Base-by-base conservation (phyloP, 768 basidiomycete genomes). In the Gyrodon lividus region DNA sequence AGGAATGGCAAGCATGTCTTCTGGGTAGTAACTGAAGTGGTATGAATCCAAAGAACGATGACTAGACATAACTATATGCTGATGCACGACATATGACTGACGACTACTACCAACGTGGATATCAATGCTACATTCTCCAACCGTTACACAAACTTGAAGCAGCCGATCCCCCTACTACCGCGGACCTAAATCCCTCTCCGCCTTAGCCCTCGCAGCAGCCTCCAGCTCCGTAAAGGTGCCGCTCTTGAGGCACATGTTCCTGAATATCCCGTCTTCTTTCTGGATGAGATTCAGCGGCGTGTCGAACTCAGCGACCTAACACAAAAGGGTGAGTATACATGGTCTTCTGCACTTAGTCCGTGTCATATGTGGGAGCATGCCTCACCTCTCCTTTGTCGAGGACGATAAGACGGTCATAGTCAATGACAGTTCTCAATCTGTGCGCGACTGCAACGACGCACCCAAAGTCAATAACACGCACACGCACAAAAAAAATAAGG, bases 361-460 rank as follows among this genome's bases (percentile, higher is more conserved):
- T 12, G 13, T 31, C 13, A 4, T 26, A 87, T 10, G 14, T 13
- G 5, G 65, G 10, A 7, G 17, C 8, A 16, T 2, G 1, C 57
- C 67, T 0, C 20, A 64, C 68, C 60, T 69, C 60, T 44, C 64
- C 67, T 55, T 55, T 64, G 51, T 93, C 89, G n/a, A 93, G 72
- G 7, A 93, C 84, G 52, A 93, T 78, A 52, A 94, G 69, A 26
- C 85, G 75, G 68, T 87, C 86, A 59, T 94, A 86, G 68, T 94
- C 88, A 52, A 89, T 88, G 48, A 92, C 81, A 1, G 89, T 90
- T 47, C 80, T 77, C 51, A 91, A 68, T 35, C 89, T 78, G 67
- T 91, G 88, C 0, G 88, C 87, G 44, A 91, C 69, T 68, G 41
- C 30, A 38, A 47, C 42, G 7, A 4, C 35, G 12, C 8, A 28